phyloP scores from a whole-genome alignment of 768 basidiomycete genomes.

The Termitomyces sp. region DNA sequence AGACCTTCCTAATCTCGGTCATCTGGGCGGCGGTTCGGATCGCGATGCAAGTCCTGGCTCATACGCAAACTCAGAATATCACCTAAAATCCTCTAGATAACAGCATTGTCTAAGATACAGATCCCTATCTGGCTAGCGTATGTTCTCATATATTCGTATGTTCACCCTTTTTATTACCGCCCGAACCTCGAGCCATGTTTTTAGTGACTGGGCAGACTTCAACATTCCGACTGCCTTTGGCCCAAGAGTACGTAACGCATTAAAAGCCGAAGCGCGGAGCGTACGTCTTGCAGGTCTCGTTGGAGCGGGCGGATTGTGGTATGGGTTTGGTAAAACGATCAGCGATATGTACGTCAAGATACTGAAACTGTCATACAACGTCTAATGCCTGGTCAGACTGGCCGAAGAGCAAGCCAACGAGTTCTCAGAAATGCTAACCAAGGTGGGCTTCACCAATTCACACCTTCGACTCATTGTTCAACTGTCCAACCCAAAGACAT shows the following conservation, averaged over 20 bases:
- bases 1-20: constrained; percentile 81
- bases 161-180: background rate
- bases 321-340: constrained; percentile 84
- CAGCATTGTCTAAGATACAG: constrained; percentile 69
- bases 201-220: constrained; percentile 86
- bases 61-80: background rate
- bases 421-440: constrained; percentile 67
- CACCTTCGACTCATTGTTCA: background rate
- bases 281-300: constrained; percentile 82
- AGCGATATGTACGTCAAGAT: constrained; percentile 62
- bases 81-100: constrained; percentile 50
- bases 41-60: constrained; percentile 57
- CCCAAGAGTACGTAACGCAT: constrained; percentile 74
- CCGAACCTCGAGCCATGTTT: constrained; percentile 1
- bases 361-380: background rate
- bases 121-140: constrained; percentile 92
- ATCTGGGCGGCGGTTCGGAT: constrained; percentile 83
- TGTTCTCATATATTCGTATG: constrained; percentile 75
- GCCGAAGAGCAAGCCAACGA: constrained; percentile 71
- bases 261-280: constrained; percentile 84
- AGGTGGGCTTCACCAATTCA: constrained; percentile 34
- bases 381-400: constrained; percentile 43
- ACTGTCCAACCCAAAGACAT: constrained; percentile 46
- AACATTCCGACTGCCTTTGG: constrained; percentile 78
- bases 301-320: constrained; percentile 88